Base-by-base conservation (phyloP, 805 yeast genomes). In the Myxozyma neotropica region DNA sequence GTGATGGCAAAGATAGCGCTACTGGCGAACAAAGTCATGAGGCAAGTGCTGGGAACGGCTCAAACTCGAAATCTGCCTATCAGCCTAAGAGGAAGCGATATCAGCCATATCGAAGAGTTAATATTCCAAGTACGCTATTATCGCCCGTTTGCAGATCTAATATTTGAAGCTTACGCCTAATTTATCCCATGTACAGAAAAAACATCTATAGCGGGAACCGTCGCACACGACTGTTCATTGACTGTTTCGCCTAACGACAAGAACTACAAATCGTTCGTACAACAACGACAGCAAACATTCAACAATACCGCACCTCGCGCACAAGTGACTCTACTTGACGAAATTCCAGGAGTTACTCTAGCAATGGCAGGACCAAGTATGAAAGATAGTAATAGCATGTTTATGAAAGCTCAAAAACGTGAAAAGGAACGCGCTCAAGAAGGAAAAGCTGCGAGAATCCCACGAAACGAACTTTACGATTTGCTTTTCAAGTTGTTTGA, bases 361-460 rank as follows among this genome's bases (percentile, higher is more conserved):
- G 86, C 94, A 58, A 86, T 87, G 69, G 88, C 95, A 1, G 95
- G 95, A 52, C 91, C 93, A 61, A 86, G 90, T 10, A 83, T 91
- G 72, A 83, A 81, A 58, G 81, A 86, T 69, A 78, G 88, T 67
- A 83, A 86, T 26, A 85, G 92, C 29, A 81, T 83, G 44, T 87
- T 90, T 78, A 81, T 89, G 75, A 58, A 65, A 46, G 68, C 74
- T n/a, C 74, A 69, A 58, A 67, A 68, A 45, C 70, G 70, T 5
- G 66, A 59, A 27, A 58, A 58, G 72, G 78, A 67, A 35, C 61
- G 65, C 19, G 53, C 53, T 56, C 74, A 78, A 23, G 95, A 89
- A 66, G 95, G 94, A 53, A 86, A 96, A 71, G 96, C 97, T 35
- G 89, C 88, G 66, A 83, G 99, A 72, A 89, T 94, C 87, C 96